These are phyloP conservation scores for Musa acuminata DNA, from an alignment of 176 grass and related monocot genomes.

Conservation along the genomic window DNA sequence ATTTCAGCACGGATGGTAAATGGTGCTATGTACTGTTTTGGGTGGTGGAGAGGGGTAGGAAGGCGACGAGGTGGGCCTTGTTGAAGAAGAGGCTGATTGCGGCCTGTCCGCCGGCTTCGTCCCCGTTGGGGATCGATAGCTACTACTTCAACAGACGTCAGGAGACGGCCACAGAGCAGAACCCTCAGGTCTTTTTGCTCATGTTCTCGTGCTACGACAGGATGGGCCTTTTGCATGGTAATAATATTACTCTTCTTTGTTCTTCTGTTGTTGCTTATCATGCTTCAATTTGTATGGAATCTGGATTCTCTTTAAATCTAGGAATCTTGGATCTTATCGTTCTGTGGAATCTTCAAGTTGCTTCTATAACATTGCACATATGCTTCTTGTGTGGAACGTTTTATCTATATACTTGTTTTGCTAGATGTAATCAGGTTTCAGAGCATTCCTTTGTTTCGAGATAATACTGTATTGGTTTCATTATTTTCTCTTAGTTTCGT, in stretches of 20 bases:
- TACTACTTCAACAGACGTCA: neutral
- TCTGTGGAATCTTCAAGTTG: no score
- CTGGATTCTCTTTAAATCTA: neutral
- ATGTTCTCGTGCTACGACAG: slow-evolving; percentile 16
- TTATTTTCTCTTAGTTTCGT: neutral
- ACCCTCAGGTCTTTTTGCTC: slow-evolving; percentile 13
- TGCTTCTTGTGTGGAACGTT: neutral
- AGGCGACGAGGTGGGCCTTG: slow-evolving; percentile 12
- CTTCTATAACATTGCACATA: neutral
- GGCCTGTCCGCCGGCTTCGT: slow-evolving; percentile 5
- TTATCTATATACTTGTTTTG: no score
- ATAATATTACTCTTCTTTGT: neutral
- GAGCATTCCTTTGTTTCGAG: neutral
- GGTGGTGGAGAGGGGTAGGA: slow-evolving; percentile 14
- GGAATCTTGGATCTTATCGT: neutral
- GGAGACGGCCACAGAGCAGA: slow-evolving; percentile 2
- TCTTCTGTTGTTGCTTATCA: neutral
- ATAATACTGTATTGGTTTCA: neutral
- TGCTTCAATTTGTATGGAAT: neutral
- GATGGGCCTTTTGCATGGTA: slow-evolving; percentile 21
- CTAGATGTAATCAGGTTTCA: neutral
- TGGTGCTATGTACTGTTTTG: slow-evolving; percentile 21
- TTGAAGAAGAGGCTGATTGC: slow-evolving; percentile 18
- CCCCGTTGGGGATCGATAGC: slow-evolving; percentile 8
- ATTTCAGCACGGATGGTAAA: slow-evolving; percentile 20